A percentile compares a stretch with the other conserved stretches of the same genome.
phyloP scores from a whole-genome alignment of 371 early-diverging fungal genomes.

The Rhizopus delemar region DNA sequence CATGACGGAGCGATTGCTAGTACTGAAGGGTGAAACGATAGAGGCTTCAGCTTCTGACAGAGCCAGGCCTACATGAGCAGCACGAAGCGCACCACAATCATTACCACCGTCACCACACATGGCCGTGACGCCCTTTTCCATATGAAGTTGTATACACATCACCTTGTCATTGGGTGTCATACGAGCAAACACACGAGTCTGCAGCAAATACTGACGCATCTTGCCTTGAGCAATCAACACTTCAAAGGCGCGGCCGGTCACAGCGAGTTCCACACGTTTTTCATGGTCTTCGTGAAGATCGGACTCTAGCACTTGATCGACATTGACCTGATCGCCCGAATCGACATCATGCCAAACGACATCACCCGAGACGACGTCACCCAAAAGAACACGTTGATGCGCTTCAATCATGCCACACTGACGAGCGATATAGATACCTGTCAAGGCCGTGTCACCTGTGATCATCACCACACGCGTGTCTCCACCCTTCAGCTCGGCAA shows the following conservation, averaged over 20 bases:
- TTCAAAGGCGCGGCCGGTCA: conserved; percentile 74
- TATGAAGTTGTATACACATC: conserved; percentile 70
- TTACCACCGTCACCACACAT: conserved; percentile 97
- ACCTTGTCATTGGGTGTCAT: conserved; percentile 81
- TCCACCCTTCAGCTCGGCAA: conserved; percentile 75
- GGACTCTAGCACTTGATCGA: conserved; percentile 30
- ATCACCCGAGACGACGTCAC: conserved; percentile 37
- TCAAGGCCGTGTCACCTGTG: conserved; percentile 90
- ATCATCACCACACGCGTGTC: conserved; percentile 84
- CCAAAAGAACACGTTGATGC: conserved; percentile 52
- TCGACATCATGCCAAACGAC: conserved; percentile 60
- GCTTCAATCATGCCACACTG: conserved; percentile 73
- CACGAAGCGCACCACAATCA: conserved; percentile 91
- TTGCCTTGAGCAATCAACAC: conserved; percentile 34
- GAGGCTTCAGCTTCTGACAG: conserved; percentile 79
- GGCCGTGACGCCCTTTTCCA: conserved; percentile 74
- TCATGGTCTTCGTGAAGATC: conserved; percentile 35
- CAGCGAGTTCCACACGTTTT: conserved; percentile 61
- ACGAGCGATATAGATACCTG: conserved; percentile 84
- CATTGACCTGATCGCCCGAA: conserved; percentile 41
- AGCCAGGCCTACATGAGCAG: conserved; percentile 89
- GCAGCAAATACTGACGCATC: conserved; percentile 50
- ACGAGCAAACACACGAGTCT: conserved; percentile 73
- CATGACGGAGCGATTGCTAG: conserved; percentile 58
- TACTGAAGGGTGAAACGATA: conserved; percentile 84